phyloP scores from a whole-genome alignment of 1,284 basidiomycete genomes.

The Sporisorium graminicola region DNA sequence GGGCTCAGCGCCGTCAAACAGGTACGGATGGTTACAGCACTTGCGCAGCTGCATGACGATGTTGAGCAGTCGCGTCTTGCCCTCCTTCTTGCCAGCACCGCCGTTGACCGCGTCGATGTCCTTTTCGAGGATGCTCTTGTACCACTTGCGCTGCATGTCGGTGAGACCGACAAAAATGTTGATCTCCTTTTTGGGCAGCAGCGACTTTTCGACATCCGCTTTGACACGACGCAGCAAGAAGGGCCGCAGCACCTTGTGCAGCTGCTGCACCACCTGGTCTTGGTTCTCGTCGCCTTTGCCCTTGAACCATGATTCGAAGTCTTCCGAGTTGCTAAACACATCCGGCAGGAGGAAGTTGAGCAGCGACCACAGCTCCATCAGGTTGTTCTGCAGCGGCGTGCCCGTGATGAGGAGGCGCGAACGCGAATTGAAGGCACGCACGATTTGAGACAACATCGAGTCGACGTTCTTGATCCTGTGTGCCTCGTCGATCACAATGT shows the following conservation, averaged over 20 bases:
- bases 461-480: constrained; percentile 99
- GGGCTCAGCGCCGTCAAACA: constrained; percentile 77
- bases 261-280: constrained; percentile 89
- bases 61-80: constrained; percentile 96
- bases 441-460: constrained; percentile 94
- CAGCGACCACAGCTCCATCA: constrained; percentile 95
- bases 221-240: constrained; percentile 96
- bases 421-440: constrained; percentile 88
- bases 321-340: constrained; percentile 72
- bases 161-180: constrained; percentile 98
- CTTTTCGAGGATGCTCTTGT: constrained; percentile 84
- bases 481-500: constrained; percentile 98
- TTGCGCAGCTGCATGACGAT: constrained; percentile 95
- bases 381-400: constrained; percentile 95
- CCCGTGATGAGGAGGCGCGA: constrained; percentile 95
- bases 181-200: constrained; percentile 98
- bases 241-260: constrained; percentile 95
- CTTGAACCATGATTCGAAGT: constrained; percentile 84
- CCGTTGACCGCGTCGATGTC: constrained; percentile 97
- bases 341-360: constrained; percentile 80
- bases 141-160: constrained; percentile 98
- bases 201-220: constrained; percentile 94
- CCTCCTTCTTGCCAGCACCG: constrained; percentile 84
- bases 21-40: constrained; percentile 76
- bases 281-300: constrained; percentile 73